These are phyloP conservation scores for Thelephora terrestris DNA, from an alignment of 1,284 basidiomycete species.

Conservation along the genomic window DNA sequence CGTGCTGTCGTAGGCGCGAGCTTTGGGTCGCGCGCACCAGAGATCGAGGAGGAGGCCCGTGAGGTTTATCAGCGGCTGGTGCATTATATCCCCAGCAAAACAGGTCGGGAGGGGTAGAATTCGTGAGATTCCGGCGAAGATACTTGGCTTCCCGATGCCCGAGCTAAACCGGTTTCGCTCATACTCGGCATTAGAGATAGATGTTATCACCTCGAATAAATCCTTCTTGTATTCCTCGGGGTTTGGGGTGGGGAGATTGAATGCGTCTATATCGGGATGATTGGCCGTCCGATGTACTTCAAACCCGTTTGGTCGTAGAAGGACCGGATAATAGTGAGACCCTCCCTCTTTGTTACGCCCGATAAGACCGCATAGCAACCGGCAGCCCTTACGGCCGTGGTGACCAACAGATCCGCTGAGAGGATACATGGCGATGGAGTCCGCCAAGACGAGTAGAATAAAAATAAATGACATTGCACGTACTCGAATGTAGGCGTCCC, in stretches of 20 bases:
- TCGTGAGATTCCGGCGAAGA: slow-evolving; percentile 23
- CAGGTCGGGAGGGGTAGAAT: slow-evolving; percentile 8
- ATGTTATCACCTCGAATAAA: no score
- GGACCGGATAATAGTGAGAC: slow-evolving; percentile 22
- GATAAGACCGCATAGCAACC: no score
- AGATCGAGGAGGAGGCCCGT: slow-evolving; percentile 12
- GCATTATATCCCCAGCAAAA: slow-evolving; percentile 17
- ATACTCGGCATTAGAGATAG: slow-evolving; percentile 26
- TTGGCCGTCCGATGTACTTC: slow-evolving; percentile 7
- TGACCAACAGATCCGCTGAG: no score
- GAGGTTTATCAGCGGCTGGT: slow-evolving; percentile 14
- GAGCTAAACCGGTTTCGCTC: slow-evolving; percentile 20
- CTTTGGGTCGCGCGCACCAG: slow-evolving; percentile 12
- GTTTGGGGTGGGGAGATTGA: not conserved
- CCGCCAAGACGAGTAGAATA: no score
- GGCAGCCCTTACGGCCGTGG: no score
- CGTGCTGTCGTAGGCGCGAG: slow-evolving; percentile 8
- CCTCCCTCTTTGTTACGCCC: slow-evolving; percentile 17
- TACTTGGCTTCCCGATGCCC: slow-evolving; percentile 24
- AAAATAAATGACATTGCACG: no score
- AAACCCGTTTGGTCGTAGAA: slow-evolving; percentile 2
- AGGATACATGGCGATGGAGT: slow-evolving; percentile 16
- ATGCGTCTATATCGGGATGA: slow-evolving; percentile 22
- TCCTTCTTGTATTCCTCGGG: slow-evolving; percentile 9
- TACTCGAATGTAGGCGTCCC: no score